Conservation (phyloP, 2,329 filamentous ascomycete species). For the Monilinia fructicola region DNA sequence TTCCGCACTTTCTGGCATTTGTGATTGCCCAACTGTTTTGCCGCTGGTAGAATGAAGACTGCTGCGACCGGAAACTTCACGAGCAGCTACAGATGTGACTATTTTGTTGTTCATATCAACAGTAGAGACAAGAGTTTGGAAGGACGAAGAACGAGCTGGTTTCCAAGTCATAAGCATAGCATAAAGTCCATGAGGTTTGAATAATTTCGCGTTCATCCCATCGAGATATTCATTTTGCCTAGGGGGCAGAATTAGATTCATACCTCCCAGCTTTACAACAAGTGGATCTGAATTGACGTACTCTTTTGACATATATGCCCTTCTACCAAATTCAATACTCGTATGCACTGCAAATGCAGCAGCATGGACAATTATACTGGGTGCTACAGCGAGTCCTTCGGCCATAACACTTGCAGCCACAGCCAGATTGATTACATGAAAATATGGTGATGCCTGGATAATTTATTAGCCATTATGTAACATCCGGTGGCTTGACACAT, state of each 20-base stretch:
- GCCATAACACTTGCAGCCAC: conserved; percentile 18
- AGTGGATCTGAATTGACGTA: conserved; percentile 44
- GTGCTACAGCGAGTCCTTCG: conserved; percentile 41
- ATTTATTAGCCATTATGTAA: conserved; percentile 28
- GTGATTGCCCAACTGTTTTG: conserved; percentile 43
- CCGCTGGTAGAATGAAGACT: conserved; percentile 41
- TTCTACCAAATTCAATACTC: conserved; percentile 18
- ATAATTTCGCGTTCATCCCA: conserved; percentile 55
- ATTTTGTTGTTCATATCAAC: conserved; percentile 43
- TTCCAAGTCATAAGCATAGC: conserved; percentile 56
- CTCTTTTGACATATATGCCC: conserved; percentile 23
- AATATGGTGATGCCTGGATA: conserved; percentile 44
- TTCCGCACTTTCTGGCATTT: conserved; percentile 44
- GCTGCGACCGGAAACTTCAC: conserved; percentile 31
- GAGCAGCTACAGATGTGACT: conserved; percentile 39
- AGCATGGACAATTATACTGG: conserved; percentile 42
- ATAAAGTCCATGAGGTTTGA: conserved; percentile 56
- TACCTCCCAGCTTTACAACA: conserved; percentile 35
- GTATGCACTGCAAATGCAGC: conserved; percentile 18
- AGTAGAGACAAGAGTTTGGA: conserved; percentile 26
- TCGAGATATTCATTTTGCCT: conserved; percentile 54
- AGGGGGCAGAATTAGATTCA: conserved; percentile 24
- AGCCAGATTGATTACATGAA: conserved; percentile 46
- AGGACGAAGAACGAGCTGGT: conserved; percentile 38
- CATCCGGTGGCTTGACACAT: not conserved